Base-by-base conservation (phyloP, 176 grass and related monocot genomes). In the Eremochloa ophiuroides region DNA sequence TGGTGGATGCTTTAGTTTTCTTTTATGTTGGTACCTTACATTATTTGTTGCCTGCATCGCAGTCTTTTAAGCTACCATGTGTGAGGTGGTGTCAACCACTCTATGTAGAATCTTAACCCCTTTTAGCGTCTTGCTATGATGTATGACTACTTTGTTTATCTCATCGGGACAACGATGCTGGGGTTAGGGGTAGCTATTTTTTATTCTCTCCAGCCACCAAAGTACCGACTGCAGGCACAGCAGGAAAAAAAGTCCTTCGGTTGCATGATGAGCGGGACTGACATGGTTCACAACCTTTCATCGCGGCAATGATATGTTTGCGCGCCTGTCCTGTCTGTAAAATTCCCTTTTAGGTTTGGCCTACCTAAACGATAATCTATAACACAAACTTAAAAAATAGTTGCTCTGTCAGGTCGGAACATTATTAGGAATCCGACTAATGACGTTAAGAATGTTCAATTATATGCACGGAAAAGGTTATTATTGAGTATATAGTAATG, bases 41-140 rank as follows among this genome's bases (percentile, higher is more conserved):
- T 15, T 71, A 51, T n/a, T 76, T 33, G 66, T 59, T 31, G 48
- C 68, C 50, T 25, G 9, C 37, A 50, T 38, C 26, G 26, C 76
- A 48, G 50, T 56, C 37, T 39, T 73, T 64, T 73, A 27, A 35
- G 42, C 51, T 55, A 0, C 22, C 3, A 35, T 26, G 7, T 65
- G 67, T 43, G 53, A 85, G 77, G 50, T 89, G 82, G 76, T 62
- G 42, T 69, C 76, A 81, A 76, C 66, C 3, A 58, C 62, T 80
- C 46, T 46, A 73, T 14, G 62, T 58, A 69, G 71, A 89, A 76
- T 80, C 69, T 81, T 27, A 77, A 63, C 26, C 50, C 69, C 74
- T 61, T 30, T 60, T 60, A 65, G 67, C 71, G 56, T 65, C 67
- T 27, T 44, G 33, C 82, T 85, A 35, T 42, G 2, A 13, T 77